Base-by-base conservation (phyloP, 371 early-diverging fungal genomes). In the Lichtheimia ramosa region DNA sequence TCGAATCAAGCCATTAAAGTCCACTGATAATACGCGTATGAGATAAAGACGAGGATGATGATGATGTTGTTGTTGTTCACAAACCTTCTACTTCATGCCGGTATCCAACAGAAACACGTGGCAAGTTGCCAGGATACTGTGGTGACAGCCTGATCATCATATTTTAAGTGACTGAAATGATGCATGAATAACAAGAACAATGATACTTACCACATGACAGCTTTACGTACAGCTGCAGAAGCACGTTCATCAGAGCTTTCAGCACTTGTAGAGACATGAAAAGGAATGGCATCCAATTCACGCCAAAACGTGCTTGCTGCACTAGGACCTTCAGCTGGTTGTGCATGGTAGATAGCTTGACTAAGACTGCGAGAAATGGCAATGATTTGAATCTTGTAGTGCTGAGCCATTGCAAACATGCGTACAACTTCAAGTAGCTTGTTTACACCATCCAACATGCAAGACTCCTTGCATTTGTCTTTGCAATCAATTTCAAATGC, bases 211-310 rank as follows among this genome's bases (percentile, higher is more conserved):
- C 88, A 85, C 66, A 85, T 83, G 3, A 85, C 80, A 18, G 84
- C 74, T 62, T 90, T 89, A 62, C 92, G 80, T 10, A 84, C 87
- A 14, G 87, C 89, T 21, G 90, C 83, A 51, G 84, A 84, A 1
- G 91, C 89, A 39, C 90, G 77, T 66, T 92, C 93, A 68, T 88
- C 89, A 7, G 86, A 64, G 16, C 79, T 75, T 23, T 54, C 59
- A 23, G 86, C 89, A 16, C 79, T 72, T 18, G 89, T 87, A 8
- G 66, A 54, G 43, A 88, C 75, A 58, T 84, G 63, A 66, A 88
- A 86, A 13, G 93, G 92, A 24, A 89, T 68, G 6, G 88, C 85
- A 66, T 93, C 93, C 24, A 90, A 59, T 39, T 92, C 89, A 41
- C 81, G 71, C 93, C 93, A 93, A 63, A 90, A 80, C 24, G 75